A percentile compares a stretch with the other conserved stretches of the same genome.
Conservation (phyloP, 2,329 filamentous ascomycete genomes). For the Colletotrichum scovillei region DNA sequence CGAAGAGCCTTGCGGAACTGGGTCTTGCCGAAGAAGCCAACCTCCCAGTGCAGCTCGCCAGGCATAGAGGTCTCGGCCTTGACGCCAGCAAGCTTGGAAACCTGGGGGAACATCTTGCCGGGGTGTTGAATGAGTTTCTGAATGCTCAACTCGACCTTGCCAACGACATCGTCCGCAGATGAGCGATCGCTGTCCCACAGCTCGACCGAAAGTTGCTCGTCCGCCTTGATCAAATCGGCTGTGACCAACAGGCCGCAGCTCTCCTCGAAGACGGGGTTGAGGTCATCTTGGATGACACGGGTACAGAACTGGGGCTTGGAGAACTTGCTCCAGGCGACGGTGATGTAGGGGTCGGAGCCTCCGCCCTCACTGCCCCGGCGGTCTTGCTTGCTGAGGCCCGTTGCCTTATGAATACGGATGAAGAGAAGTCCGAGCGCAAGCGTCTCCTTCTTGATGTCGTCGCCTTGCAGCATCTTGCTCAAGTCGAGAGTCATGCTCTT, state of each 20-base stretch:
- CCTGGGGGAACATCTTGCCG: constrained; percentile 90
- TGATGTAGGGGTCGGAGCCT: constrained; percentile 95
- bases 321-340: constrained; percentile 94
- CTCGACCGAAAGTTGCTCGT: constrained; percentile 93
- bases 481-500: constrained; percentile 95
- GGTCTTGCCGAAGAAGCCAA: constrained; percentile 94
- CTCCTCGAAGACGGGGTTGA: constrained; percentile 94
- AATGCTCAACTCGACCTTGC: constrained; percentile 92
- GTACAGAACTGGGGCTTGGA: constrained; percentile 98
- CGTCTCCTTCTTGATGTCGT: constrained; percentile 91
- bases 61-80: constrained; percentile 90
- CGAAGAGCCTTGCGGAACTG: constrained; percentile 85
- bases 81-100: constrained; percentile 85
- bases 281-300: constrained; percentile 91
- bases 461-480: constrained; percentile 89
- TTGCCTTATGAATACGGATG: constrained; percentile 89
- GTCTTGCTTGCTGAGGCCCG: constrained; percentile 92
- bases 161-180: constrained; percentile 93
- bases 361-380: constrained; percentile 82
- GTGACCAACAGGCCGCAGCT: constrained; percentile 87
- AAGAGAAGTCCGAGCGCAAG: constrained; percentile 90
- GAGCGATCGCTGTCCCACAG: constrained; percentile 96
- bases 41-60: constrained; percentile 94
- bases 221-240: constrained; percentile 88
- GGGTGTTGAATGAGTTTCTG: constrained; percentile 96